phyloP scores from a whole-genome alignment of 306 rosid species.

The Gastrolobium bilobum region DNA sequence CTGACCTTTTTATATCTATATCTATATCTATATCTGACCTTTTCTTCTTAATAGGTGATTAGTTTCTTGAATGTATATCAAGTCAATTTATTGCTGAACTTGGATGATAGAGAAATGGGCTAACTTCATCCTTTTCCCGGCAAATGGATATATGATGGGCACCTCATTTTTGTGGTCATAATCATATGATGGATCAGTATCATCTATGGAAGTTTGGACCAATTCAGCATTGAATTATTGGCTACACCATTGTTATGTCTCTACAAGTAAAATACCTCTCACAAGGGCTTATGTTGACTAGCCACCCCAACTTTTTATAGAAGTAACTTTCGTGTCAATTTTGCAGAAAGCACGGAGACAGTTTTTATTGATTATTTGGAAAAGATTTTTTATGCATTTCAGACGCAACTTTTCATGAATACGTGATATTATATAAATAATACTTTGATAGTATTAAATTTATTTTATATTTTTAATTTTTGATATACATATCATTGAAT shows the following conservation, averaged over 20 bases:
- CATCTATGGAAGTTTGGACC: neutral
- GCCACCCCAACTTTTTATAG: neutral
- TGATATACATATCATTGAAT: no score
- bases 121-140: neutral
- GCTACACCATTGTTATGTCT: neutral
- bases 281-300: neutral
- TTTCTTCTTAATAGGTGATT: neutral
- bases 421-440: neutral
- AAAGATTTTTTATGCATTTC: neutral
- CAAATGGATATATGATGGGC: conserved; percentile 11
- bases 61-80: neutral
- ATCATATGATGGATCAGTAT: neutral
- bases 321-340: neutral
- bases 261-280: neutral
- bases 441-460: neutral
- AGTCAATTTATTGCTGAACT: conserved; percentile 16
- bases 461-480: no score
- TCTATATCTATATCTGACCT: neutral
- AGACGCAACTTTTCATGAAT: neutral
- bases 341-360: neutral
- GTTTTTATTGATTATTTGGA: neutral
- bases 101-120: neutral
- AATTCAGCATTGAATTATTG: conserved; percentile 19
- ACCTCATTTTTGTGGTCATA: conserved; percentile 15
- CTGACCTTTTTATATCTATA: no score